Evolutionary conservation across 345 rosid genomes (phyloP), one percentile per base, ranked within the genome.

Genomic region (Rhizophora apiculata): DNA sequence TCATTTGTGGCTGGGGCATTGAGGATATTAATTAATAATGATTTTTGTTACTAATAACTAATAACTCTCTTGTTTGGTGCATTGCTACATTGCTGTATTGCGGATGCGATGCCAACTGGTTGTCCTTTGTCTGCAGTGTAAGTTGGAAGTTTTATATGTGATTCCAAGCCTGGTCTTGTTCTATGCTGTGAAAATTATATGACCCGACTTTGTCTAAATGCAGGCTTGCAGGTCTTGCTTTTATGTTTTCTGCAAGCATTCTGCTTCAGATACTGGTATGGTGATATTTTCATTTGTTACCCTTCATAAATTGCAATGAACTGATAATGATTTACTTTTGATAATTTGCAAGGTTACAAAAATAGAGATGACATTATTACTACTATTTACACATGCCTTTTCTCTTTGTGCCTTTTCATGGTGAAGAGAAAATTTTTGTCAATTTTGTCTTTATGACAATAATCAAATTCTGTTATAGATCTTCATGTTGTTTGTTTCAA

Each of bases 161-260:
- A 22, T 29, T 61, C 62, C 36, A 26, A 24, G 31, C 27, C 32
- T 62, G 34, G 59, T 32, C 6, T 48, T 58, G n/a, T 18, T 31
- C 8, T 16, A 34, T 2, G 29, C 9, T 30, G 16, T 31, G 39
- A 55, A 34, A 0, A 22, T 54, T 6, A 10, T 58, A 34, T 48
- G 19, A 20, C 52, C 2, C 36, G 34, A n/a, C 30, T 20, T 34
- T 11, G n/a, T 64, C 66, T 46, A 63, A 51, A 1, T 76, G 70
- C 91, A 94, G 96, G 72, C 96, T 91, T 67, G 98, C 95, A 69
- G 97, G 96, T 63, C 94, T 91, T 70, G 98, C 97, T 34, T 93
- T 93, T 81, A 93, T 93, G 98, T 93, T 91, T 82, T 93, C 97
- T 8, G 81, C 95, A 11, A 86, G 96, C 75, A 91, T 93, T 69